Base-by-base conservation (phyloP, 1,139 yeast species). In the Saccharomyces hybrid region DNA sequence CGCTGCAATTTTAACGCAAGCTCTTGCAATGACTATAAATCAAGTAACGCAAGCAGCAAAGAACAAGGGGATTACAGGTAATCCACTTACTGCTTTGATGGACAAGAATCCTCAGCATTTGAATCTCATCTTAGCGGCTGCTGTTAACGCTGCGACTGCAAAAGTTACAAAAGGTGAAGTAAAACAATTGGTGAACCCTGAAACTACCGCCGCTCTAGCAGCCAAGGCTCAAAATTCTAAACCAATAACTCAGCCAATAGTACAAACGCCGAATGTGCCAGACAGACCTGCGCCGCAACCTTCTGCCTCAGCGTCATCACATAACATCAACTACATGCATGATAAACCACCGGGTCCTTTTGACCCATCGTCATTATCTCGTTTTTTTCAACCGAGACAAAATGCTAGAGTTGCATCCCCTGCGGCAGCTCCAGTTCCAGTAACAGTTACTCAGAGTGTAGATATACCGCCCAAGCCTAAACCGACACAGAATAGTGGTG, bases 11-110 rank as follows among this genome's bases (percentile, higher is more conserved):
- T 77, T 90, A 61, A 89, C 97, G n/a, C 90, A 87, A 64, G 97
- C 97, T 0, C 77, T 90, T 61, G 96, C 97, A 3, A 87, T 91
- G 73, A 91, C 97, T 0, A 89, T 90, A 58, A 91, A 96, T 2
- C 97, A 86, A 68, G 91, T 86, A 5, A 85, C 87, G 57, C 88
- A 86, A 59, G 91, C 91, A 25, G 96, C 96, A 0, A 86, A 88
- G 60, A 85, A 83, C 63, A 88, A 88, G 34, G 95, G 96, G 16
- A 84, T 87, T 57, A 84, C 84, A 1, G 88, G 89, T 28, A 88
- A 88, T 62, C 96, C 91, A 9, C 76, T 86, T 60, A 82, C 87
- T 28, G 85, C 88, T 53, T 78, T 88, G 66, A 90, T 87, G 63
- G 96, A 89, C 58, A 86, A 86, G 64, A 91, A 93, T 55, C 96